Conservation (phyloP, 2,329 filamentous ascomycete species). For the Delphinella strobiligena region DNA sequence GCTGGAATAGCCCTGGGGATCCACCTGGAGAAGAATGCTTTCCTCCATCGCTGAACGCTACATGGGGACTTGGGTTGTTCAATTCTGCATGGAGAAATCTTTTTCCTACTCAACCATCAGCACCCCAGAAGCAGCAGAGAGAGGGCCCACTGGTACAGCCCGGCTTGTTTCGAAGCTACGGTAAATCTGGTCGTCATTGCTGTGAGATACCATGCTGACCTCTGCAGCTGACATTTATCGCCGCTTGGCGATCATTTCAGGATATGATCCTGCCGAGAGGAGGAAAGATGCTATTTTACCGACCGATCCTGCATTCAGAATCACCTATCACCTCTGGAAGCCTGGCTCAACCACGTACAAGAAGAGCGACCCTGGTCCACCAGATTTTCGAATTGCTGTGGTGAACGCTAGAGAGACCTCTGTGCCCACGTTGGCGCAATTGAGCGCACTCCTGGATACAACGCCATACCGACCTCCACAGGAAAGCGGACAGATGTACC, state of each 20-base stretch:
- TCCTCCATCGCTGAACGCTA: constrained; percentile 10
- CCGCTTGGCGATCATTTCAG: constrained; percentile 60
- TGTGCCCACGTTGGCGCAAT: constrained; percentile 61
- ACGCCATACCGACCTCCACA: constrained; percentile 58
- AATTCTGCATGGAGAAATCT: constrained; percentile 1
- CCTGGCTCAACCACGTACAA: constrained; percentile 52
- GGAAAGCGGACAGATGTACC: constrained; percentile 48
- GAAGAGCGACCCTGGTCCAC: constrained; percentile 64
- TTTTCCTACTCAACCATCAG: not conserved
- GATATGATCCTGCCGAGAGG: constrained; percentile 46
- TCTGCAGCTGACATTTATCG: constrained; percentile 52
- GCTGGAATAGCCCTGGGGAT: constrained; percentile 18
- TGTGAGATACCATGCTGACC: constrained; percentile 2
- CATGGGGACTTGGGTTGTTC: constrained; percentile 5
- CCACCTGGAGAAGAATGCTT: constrained; percentile 13
- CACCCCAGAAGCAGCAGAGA: constrained; percentile 2
- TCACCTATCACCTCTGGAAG: constrained; percentile 78
- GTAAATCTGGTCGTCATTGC: constrained; percentile 19
- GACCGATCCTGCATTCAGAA: constrained; percentile 47
- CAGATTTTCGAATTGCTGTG: constrained; percentile 78
- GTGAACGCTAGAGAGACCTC: constrained; percentile 60
- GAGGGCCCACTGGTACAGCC: constrained; percentile 38
- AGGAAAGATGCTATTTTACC: constrained; percentile 11
- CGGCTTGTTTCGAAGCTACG: constrained; percentile 43
- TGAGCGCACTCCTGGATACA: constrained; percentile 59